Conservation (phyloP, 2,329 filamentous ascomycete genomes). For the Colletotrichum aenigma region DNA sequence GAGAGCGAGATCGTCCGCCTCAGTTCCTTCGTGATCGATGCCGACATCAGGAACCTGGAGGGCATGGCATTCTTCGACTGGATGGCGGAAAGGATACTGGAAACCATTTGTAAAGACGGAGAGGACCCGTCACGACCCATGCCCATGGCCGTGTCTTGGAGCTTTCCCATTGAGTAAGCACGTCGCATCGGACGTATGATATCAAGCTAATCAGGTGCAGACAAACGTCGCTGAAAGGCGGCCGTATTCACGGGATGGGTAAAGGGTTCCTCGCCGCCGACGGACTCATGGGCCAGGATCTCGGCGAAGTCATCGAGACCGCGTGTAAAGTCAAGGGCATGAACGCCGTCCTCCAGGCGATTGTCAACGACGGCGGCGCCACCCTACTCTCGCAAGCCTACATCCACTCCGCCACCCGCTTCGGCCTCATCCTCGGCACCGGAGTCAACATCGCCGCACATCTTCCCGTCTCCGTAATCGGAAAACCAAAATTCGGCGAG, state of each 20-base stretch:
- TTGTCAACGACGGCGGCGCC: slow-evolving; percentile 72
- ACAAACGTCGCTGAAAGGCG: slow-evolving; percentile 67
- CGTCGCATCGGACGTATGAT: background rate
- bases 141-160: slow-evolving; percentile 69
- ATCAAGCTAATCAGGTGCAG: slow-evolving; percentile 38
- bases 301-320: slow-evolving; percentile 61
- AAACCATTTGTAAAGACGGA: slow-evolving; percentile 53
- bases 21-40: slow-evolving; percentile 60
- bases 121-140: slow-evolving; percentile 47
- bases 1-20: slow-evolving; percentile 59
- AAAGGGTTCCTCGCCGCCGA: slow-evolving; percentile 67
- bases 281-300: slow-evolving; percentile 62
- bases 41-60: slow-evolving; percentile 58
- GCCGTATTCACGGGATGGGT: slow-evolving; percentile 66
- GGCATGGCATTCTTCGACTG: slow-evolving; percentile 70
- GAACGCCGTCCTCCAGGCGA: slow-evolving; percentile 60
- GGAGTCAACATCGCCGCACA: slow-evolving; percentile 71
- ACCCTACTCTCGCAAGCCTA: slow-evolving; percentile 70
- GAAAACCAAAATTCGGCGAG: slow-evolving; percentile 59
- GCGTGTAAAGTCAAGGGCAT: slow-evolving; percentile 58
- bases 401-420: slow-evolving; percentile 60
- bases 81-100: slow-evolving; percentile 66
- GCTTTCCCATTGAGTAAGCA: slow-evolving; percentile 70
- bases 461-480: slow-evolving; percentile 62
- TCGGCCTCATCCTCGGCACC: slow-evolving; percentile 70